These are phyloP conservation scores for Morella rubra DNA, from an alignment of 306 rosid genomes.

Conservation along the genomic window DNA sequence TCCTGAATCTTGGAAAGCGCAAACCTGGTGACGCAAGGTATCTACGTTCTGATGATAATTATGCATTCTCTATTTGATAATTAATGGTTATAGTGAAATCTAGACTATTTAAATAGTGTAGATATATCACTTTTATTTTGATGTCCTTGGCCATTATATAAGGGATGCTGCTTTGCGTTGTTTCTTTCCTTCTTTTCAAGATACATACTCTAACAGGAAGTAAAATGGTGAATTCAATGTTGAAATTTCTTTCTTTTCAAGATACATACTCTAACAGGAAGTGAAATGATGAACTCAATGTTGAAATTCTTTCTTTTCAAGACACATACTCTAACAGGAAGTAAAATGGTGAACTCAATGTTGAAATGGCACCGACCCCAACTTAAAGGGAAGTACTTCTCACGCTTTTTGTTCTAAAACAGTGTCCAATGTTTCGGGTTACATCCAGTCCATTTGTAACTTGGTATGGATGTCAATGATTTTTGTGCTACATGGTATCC, in stretches of 20 bases:
- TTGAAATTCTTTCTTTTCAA: no score
- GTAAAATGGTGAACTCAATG: background rate
- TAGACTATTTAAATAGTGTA: background rate
- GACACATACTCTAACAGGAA: no score
- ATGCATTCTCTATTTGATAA: slow-evolving; percentile 10
- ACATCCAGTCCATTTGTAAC: no score
- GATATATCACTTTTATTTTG: no score
- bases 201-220: background rate
- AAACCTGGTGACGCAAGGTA: slow-evolving; percentile 89
- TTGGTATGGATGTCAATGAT: no score
- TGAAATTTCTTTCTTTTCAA: no score
- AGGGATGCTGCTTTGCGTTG: background rate
- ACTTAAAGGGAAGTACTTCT: no score
- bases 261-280: no score
- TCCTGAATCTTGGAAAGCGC: slow-evolving; percentile 81
- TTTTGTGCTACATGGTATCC: background rate
- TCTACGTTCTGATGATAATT: slow-evolving; percentile 5
- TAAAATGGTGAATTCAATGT: no score
- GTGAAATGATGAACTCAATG: no score
- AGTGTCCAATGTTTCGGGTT: no score
- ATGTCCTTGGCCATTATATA: background rate
- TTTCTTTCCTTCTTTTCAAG: background rate
- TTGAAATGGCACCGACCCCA: background rate
- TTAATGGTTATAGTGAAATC: background rate
- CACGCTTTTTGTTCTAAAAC: no score